A percentile compares a stretch with the other conserved stretches of the same genome.
Conservation (phyloP, 1,284 basidiomycete genomes). For the Pseudozyma flocculosa region DNA sequence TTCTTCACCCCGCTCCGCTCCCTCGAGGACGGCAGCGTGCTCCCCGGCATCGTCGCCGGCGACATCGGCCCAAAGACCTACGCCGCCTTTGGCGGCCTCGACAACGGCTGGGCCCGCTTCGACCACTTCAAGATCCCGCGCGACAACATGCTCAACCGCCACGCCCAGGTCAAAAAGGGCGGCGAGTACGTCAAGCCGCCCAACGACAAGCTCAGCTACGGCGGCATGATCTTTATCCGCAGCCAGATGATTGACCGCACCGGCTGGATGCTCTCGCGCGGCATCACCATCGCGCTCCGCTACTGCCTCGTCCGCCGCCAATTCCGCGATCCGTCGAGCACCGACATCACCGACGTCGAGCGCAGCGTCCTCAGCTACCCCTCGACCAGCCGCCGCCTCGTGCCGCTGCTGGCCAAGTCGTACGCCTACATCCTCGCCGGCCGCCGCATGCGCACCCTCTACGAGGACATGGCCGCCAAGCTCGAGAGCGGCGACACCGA, state of each 20-base stretch:
- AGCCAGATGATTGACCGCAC: constrained; percentile 65
- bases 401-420: constrained; percentile 59
- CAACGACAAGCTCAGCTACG: constrained; percentile 74
- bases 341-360: constrained; percentile 59
- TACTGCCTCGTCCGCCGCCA: constrained; percentile 75
- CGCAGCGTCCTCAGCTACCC: constrained; percentile 58
- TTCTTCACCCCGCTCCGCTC: constrained; percentile 65
- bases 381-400: constrained; percentile 56
- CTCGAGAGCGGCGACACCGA: constrained; percentile 57
- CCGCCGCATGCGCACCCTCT: constrained; percentile 55
- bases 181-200: constrained; percentile 71
- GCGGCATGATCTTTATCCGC: constrained; percentile 63
- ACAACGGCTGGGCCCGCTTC: constrained; percentile 72
- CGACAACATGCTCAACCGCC: constrained; percentile 73
- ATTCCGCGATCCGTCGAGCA: constrained; percentile 51
- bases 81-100: constrained; percentile 64
- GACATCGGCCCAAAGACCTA: constrained; percentile 69
- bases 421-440: constrained; percentile 58
- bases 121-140: constrained; percentile 72
- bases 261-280: constrained; percentile 68
- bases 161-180: constrained; percentile 70
- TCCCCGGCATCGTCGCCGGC: constrained; percentile 71
- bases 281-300: constrained; percentile 71
- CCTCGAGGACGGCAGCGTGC: constrained; percentile 65
- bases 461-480: constrained; percentile 53